A percentile compares a stretch with the other conserved stretches of the same genome.
These are phyloP conservation scores for Fusarium sp. DNA, from an alignment of 2,329 filamentous ascomycete genomes.

Conservation along the genomic window DNA sequence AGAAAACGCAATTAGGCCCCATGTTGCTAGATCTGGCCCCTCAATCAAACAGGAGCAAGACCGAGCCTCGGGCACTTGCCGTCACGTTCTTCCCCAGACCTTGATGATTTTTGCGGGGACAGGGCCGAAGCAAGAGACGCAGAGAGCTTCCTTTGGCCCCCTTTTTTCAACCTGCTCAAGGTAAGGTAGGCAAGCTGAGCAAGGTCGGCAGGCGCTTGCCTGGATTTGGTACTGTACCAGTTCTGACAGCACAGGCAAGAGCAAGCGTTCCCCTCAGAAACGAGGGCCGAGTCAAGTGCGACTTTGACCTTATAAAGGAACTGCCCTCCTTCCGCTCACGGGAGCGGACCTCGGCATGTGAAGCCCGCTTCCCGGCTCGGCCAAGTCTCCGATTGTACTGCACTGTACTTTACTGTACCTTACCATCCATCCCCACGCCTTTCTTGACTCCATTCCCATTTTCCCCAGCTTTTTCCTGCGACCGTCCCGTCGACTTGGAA, in stretches of 20 bases:
- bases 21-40: conserved; percentile 1
- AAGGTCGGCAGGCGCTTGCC: not conserved
- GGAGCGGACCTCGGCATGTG: conserved; percentile 53
- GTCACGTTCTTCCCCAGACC: not conserved
- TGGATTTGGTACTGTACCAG: conserved; percentile 10
- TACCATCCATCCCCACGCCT: conserved; percentile 1
- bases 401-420: no score
- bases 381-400: conserved; percentile 45
- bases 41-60: conserved; percentile 5
- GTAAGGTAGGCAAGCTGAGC: not conserved
- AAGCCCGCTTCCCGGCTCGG: conserved; percentile 40
- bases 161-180: not conserved
- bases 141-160: conserved; percentile 4
- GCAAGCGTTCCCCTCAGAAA: not conserved
- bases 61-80: conserved; percentile 39
- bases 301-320: conserved; percentile 29
- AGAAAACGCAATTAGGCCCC: conserved; percentile 19
- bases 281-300: conserved; percentile 6
- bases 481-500: conserved; percentile 8
- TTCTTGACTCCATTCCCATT: conserved; percentile 39
- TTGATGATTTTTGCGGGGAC: conserved; percentile 4
- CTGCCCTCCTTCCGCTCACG: conserved; percentile 31
- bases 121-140: not conserved
- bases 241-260: not conserved
- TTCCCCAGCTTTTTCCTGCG: conserved; percentile 38